Evolutionary conservation across 768 basidiomycete species (phyloP).

Genomic region (Pleurotus giganteus): DNA sequence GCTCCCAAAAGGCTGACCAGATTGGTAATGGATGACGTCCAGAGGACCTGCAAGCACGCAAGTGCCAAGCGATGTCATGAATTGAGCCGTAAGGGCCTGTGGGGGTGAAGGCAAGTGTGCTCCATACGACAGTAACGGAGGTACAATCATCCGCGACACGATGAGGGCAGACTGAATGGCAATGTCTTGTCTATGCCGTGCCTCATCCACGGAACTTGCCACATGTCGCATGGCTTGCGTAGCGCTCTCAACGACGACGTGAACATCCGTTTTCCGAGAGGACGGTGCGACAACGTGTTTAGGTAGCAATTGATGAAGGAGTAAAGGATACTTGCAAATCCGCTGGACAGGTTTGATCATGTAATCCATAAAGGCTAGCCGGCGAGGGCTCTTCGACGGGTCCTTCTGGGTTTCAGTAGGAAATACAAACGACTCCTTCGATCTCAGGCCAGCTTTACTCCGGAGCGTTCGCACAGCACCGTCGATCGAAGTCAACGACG

Average conservation of each 20-base stretch:
- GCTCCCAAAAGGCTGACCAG: conserved; percentile 39
- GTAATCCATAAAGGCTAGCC: conserved; percentile 77
- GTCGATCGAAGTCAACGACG: conserved; percentile 54
- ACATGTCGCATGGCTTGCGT: conserved; percentile 73
- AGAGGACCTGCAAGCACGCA: conserved; percentile 83
- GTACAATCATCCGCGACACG: conserved; percentile 56
- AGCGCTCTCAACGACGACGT: conserved; percentile 49
- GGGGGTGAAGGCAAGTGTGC: conserved; percentile 26
- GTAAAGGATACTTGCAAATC: conserved; percentile 91
- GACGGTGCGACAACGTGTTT: conserved; percentile 16
- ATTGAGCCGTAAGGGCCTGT: conserved; percentile 46
- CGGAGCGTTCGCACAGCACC: conserved; percentile 37
- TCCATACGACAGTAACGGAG: conserved; percentile 21
- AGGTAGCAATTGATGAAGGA: conserved; percentile 70
- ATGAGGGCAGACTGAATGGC: conserved; percentile 67
- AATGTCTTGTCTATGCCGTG: conserved; percentile 63
- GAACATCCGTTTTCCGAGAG: conserved; percentile 29
- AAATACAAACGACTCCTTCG: conserved; percentile 28
- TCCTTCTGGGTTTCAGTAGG: conserved; percentile 14
- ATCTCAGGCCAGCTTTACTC: conserved; percentile 24
- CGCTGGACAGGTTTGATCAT: conserved; percentile 97
- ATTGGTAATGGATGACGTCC: conserved; percentile 77
- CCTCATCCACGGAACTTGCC: conserved; percentile 79
- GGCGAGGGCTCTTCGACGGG: conserved; percentile 27
- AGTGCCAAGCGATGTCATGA: conserved; percentile 72